Percentiles rank a stretch among this genome's conserved stretches.
These are phyloP conservation scores for Chaetomium cochliodes DNA, from an alignment of 495 filamentous ascomycete species.

Conservation along the genomic window DNA sequence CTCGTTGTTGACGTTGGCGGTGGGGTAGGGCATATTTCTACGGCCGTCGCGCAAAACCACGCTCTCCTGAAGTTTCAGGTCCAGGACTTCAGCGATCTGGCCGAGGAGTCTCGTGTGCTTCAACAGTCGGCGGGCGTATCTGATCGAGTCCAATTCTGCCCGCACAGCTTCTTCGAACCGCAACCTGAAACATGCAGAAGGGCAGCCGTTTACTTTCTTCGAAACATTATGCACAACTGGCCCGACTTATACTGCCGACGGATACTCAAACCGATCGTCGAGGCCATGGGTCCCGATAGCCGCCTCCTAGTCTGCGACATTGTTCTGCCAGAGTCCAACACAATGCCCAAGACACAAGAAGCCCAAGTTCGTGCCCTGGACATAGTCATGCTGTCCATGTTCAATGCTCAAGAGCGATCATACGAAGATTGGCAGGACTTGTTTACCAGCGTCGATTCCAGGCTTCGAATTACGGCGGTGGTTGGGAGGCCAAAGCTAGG, in stretches of 20 bases:
- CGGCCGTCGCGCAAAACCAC: constrained; percentile 37
- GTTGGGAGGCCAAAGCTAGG: constrained; percentile 21
- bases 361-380: constrained; percentile 21
- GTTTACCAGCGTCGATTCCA: constrained; percentile 20
- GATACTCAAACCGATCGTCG: constrained; percentile 39
- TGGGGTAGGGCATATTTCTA: constrained; percentile 43
- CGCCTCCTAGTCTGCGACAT: constrained; percentile 40
- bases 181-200: constrained; percentile 33
- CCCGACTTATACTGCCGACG: constrained; percentile 36
- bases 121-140: constrained; percentile 9
- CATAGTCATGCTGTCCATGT: constrained; percentile 24
- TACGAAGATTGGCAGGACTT: constrained; percentile 23
- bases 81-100: constrained; percentile 35
- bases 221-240: constrained; percentile 48
- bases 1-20: constrained; percentile 43
- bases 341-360: constrained; percentile 18
- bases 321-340: constrained; percentile 33
- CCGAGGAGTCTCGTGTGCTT: constrained; percentile 12
- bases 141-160: constrained; percentile 31
- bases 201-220: constrained; percentile 41
- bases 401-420: constrained; percentile 24
- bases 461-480: constrained; percentile 16
- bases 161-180: constrained; percentile 42
- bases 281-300: constrained; percentile 37
- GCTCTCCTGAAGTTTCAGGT: constrained; percentile 40